Conservation (phyloP, 192 early-diverging fungal species). For the Haplosporangium gracile region DNA sequence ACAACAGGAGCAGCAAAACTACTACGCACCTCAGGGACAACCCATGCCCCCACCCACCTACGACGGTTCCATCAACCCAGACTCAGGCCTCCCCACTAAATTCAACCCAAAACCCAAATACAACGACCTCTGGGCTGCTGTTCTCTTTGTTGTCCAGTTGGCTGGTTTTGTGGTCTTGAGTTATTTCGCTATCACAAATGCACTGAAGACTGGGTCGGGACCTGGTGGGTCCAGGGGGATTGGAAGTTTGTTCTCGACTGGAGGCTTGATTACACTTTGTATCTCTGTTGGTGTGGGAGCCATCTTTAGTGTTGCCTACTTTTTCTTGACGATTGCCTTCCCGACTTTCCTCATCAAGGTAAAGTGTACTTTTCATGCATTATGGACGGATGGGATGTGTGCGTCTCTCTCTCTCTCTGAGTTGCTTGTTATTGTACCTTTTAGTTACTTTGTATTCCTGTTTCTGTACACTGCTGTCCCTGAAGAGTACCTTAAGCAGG, state of each 20-base stretch:
- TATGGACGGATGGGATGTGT: background rate
- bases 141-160: slow-evolving; percentile 51
- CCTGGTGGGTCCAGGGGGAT: slow-evolving; percentile 5
- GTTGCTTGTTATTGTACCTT: background rate
- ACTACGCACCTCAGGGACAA: slow-evolving; percentile 33
- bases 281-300: slow-evolving; percentile 67
- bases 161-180: slow-evolving; percentile 45
- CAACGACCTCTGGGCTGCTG: slow-evolving; percentile 55
- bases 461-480: background rate
- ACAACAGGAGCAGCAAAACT: slow-evolving; percentile 15
- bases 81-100: slow-evolving; percentile 48
- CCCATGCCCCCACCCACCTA: slow-evolving; percentile 34
- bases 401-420: background rate
- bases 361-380: background rate
- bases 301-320: slow-evolving; percentile 69
- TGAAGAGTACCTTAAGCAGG: background rate
- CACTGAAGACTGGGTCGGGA: slow-evolving; percentile 28
- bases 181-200: slow-evolving; percentile 46
- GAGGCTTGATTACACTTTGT: slow-evolving; percentile 64
- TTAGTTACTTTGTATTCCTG: background rate
- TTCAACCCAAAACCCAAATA: slow-evolving; percentile 60
- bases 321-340: slow-evolving; percentile 66
- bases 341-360: slow-evolving; percentile 46
- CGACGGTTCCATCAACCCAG: slow-evolving; percentile 47
- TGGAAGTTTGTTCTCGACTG: slow-evolving; percentile 22